These are phyloP conservation scores for Sporothrix curviconia DNA, from an alignment of 2,329 filamentous ascomycete genomes.

Conservation along the genomic window DNA sequence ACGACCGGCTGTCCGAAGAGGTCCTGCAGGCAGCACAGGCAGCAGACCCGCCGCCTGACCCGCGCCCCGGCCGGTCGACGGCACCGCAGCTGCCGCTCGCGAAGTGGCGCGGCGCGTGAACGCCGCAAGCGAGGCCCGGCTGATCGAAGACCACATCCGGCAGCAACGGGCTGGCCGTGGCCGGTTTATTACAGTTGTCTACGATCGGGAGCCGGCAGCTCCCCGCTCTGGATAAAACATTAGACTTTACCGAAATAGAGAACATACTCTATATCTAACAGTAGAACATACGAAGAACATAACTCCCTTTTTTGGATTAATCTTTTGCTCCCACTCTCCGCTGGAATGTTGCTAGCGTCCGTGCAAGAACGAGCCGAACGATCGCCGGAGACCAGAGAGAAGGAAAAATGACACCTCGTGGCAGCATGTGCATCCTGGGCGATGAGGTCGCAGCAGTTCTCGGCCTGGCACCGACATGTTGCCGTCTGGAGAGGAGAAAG, in stretches of 20 bases:
- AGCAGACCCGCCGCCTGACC: neutral
- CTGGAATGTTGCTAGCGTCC: constrained; percentile 2
- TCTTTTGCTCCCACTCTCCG: neutral
- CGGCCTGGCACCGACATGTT: too few species aligned
- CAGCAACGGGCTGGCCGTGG: constrained; percentile 18
- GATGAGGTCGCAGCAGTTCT: neutral
- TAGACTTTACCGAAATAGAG: too few species aligned
- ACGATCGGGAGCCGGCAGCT: constrained; percentile 11
- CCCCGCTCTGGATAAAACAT: too few species aligned
- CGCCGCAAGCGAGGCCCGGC: constrained; percentile 10
- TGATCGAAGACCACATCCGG: constrained; percentile 20
- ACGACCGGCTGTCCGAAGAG: neutral
- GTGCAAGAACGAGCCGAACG: neutral
- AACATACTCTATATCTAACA: too few species aligned
- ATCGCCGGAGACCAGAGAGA: too few species aligned
- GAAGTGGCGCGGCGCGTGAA: constrained; percentile 13
- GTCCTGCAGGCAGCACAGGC: neutral
- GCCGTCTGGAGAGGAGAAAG: too few species aligned
- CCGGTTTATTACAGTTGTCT: constrained; percentile 20
- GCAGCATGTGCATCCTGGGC: neutral
- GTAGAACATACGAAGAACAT: too few species aligned
- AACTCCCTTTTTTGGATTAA: too few species aligned
- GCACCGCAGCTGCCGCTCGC: neutral
- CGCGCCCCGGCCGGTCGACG: neutral
- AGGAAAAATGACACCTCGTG: neutral